Evolutionary conservation across 495 filamentous ascomycete genomes (phyloP).

Genomic region (Xylaria telfairii): DNA sequence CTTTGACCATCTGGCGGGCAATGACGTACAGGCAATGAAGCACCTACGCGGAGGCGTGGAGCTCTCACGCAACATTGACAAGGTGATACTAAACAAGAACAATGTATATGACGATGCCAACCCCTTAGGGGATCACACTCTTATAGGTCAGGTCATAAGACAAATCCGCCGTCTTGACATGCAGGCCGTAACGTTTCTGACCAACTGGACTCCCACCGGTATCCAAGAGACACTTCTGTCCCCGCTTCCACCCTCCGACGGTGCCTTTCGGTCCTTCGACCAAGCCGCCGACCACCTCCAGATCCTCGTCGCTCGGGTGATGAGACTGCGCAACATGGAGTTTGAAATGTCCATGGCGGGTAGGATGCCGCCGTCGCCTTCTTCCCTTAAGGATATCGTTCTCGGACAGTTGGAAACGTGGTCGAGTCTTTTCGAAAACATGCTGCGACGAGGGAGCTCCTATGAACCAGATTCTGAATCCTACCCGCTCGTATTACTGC

Average conservation of each 20-base stretch:
- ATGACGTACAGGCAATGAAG: slow-evolving; percentile 27
- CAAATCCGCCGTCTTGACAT: slow-evolving; percentile 37
- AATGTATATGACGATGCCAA: slow-evolving; percentile 7
- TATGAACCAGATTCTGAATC: background rate
- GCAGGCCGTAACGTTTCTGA: slow-evolving; percentile 35
- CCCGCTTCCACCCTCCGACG: background rate
- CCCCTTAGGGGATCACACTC: background rate
- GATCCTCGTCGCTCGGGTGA: slow-evolving; percentile 23
- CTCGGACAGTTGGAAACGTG: slow-evolving; percentile 27
- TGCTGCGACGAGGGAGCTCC: slow-evolving; percentile 16
- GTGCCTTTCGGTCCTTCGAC: slow-evolving; percentile 21
- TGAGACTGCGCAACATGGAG: slow-evolving; percentile 21
- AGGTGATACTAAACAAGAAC: slow-evolving; percentile 11
- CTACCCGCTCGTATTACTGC: slow-evolving; percentile 15
- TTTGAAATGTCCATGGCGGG: background rate
- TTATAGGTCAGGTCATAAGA: slow-evolving; percentile 24
- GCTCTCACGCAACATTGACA: slow-evolving; percentile 22
- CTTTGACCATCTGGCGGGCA: slow-evolving; percentile 30
- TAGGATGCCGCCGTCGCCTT: background rate
- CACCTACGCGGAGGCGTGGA: slow-evolving; percentile 30
- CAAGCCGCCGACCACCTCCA: slow-evolving; percentile 30
- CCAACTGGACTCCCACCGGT: slow-evolving; percentile 27
- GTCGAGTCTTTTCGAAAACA: slow-evolving; percentile 25
- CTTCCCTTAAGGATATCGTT: slow-evolving; percentile 16
- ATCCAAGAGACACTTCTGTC: slow-evolving; percentile 9